Evolutionary conservation across 768 basidiomycete genomes (phyloP).

Genomic region (Podaxis sp.): DNA sequence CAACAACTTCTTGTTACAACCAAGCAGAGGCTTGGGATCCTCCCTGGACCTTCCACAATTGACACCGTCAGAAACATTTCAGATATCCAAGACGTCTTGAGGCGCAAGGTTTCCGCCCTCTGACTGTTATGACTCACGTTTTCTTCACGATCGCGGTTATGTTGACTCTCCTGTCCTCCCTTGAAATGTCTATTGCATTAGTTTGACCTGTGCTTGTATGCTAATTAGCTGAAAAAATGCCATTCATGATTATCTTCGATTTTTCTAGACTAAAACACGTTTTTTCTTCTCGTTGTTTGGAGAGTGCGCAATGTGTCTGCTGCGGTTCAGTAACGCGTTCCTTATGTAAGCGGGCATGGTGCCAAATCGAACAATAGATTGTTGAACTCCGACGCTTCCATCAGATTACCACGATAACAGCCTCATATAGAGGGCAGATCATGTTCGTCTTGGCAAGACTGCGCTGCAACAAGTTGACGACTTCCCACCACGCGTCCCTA

Average conservation of each 20-base stretch:
- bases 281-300: too few species aligned
- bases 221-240: background rate
- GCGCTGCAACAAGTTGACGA: slow-evolving; percentile 13
- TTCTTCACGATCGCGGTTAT: slow-evolving; percentile 10
- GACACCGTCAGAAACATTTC: slow-evolving; percentile 70
- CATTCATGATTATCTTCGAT: slow-evolving; percentile 1
- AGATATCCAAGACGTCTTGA: slow-evolving; percentile 75
- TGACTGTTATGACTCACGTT: slow-evolving; percentile 10
- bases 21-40: slow-evolving; percentile 75
- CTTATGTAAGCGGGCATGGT: background rate
- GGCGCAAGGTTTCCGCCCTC: slow-evolving; percentile 39
- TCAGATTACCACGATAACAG: slow-evolving; percentile 14
- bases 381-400: slow-evolving; percentile 8
- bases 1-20: slow-evolving; percentile 75
- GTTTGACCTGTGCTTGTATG: slow-evolving; percentile 8
- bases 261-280: background rate
- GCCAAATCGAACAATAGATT: background rate
- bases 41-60: slow-evolving; percentile 66
- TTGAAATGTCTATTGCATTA: slow-evolving; percentile 12
- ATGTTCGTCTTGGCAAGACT: slow-evolving; percentile 1
- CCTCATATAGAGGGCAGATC: slow-evolving; percentile 1
- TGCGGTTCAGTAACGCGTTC: background rate
- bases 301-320: background rate
- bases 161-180: background rate
- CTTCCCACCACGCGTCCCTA: slow-evolving; percentile 12